These are phyloP conservation scores for Henningerozyma blattae DNA, from an alignment of 805 yeast genomes.

Conservation along the genomic window DNA sequence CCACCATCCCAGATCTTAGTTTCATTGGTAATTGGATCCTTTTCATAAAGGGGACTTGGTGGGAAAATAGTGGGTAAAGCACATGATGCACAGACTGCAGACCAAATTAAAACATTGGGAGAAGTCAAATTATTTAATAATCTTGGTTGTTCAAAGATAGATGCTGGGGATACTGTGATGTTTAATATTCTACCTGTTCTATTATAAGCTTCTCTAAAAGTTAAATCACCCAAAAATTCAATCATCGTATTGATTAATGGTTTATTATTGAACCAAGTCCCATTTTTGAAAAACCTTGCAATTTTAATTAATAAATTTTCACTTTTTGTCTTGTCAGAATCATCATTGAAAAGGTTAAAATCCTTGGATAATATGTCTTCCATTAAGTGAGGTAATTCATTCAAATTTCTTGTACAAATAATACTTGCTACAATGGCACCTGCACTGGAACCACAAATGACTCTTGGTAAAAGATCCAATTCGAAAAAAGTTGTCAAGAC, in stretches of 20 bases:
- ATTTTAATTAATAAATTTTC: constrained; percentile 39
- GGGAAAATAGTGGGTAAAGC: constrained; percentile 85
- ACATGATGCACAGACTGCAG: constrained; percentile 85
- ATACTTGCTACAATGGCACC: constrained; percentile 89
- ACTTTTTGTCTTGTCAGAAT: constrained; percentile 34
- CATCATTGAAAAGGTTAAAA: constrained; percentile 46
- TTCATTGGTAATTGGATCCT: constrained; percentile 58
- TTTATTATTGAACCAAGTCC: constrained; percentile 75
- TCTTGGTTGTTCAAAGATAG: constrained; percentile 81
- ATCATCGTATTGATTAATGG: constrained; percentile 63
- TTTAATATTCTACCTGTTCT: constrained; percentile 84
- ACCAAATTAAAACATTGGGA: constrained; percentile 70
- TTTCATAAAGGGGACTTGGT: constrained; percentile 71
- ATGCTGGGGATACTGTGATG: constrained; percentile 84
- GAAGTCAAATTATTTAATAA: constrained; percentile 66
- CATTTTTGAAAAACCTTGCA: constrained; percentile 58
- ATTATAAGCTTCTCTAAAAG: constrained; percentile 87
- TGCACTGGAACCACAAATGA: constrained; percentile 86
- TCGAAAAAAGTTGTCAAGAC: constrained; percentile 69
- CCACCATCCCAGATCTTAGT: constrained; percentile 67
- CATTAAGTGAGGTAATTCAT: constrained; percentile 50
- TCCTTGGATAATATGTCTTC: constrained; percentile 28
- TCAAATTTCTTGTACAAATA: constrained; percentile 69
- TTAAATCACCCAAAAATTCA: constrained; percentile 71
- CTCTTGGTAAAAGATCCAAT: constrained; percentile 63